phyloP scores from a whole-genome alignment of 129 eudicot genomes.

The Artemisia annua region DNA sequence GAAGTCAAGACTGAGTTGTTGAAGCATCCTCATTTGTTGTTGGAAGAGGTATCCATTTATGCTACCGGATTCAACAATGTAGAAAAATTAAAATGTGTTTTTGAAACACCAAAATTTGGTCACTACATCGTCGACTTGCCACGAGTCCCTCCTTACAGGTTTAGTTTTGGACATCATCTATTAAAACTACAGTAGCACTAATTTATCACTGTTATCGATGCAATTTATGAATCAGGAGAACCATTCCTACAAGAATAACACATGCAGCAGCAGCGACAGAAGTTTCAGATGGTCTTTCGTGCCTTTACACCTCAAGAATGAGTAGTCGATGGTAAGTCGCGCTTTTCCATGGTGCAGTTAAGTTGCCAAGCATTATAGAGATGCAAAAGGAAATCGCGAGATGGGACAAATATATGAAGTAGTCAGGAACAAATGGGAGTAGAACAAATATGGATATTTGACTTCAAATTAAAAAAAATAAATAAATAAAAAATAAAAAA shows the following conservation, averaged over 20 bases:
- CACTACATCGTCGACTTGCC: not conserved
- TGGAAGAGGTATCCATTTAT: not conserved
- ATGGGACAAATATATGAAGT: constrained; percentile 9
- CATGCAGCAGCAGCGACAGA: not conserved
- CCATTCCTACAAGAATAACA: not conserved
- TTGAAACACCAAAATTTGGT: not conserved
- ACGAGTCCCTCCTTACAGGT: not conserved
- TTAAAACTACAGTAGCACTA: not conserved
- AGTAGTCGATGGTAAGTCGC: not conserved
- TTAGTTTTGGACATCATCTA: not conserved
- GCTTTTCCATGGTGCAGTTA: constrained; percentile 7
- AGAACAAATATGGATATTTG: no score
- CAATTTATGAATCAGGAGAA: no score
- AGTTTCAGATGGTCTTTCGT: constrained; percentile 15
- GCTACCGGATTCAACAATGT: constrained; percentile 15
- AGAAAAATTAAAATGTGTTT: not conserved
- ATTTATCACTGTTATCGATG: not conserved
- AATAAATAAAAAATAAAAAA: no score
- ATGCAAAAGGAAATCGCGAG: constrained; percentile 1
- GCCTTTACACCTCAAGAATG: no score
- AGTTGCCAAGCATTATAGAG: not conserved
- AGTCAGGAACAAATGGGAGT: not conserved
- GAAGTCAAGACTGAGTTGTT: no score
- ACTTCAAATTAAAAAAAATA: no score
- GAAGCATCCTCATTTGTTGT: no score